Percentiles rank a stretch among this genome's conserved stretches.
Evolutionary conservation across 345 rosid genomes (phyloP).

Genomic region (Capsella bursapastoris): DNA sequence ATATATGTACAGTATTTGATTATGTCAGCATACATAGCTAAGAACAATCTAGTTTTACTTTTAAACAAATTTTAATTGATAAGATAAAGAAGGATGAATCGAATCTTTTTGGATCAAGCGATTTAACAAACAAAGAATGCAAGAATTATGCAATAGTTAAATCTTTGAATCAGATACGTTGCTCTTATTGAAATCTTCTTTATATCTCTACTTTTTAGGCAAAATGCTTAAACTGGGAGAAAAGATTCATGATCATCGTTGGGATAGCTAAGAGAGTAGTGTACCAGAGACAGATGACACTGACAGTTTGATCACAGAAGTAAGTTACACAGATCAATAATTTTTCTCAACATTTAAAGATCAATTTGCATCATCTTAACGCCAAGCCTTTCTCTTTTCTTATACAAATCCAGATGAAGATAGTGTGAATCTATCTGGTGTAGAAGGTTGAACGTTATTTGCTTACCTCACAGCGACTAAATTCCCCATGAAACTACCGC

Average conservation of each 20-base stretch:
- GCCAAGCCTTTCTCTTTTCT: neutral
- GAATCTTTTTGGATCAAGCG: constrained; percentile 10
- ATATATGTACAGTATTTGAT: neutral
- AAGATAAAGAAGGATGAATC: constrained; percentile 17
- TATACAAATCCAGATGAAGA: constrained; percentile 6
- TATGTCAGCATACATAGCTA: neutral
- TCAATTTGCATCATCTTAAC: constrained; percentile 22
- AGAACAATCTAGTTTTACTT: constrained; percentile 7
- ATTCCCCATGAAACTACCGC: constrained; percentile 87
- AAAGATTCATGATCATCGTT: neutral
- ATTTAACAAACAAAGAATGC: constrained; percentile 7
- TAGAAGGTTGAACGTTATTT: neutral
- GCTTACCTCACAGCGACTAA: constrained; percentile 65
- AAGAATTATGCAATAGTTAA: neutral
- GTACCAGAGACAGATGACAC: neutral
- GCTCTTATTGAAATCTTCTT: neutral
- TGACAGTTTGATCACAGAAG: neutral
- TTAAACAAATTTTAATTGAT: constrained; percentile 3
- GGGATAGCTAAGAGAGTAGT: neutral
- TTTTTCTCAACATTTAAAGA: neutral
- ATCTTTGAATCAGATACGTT: neutral
- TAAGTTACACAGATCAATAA: neutral
- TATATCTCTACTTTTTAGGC: neutral
- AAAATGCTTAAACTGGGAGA: constrained; percentile 4
- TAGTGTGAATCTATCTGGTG: neutral